Evolutionary conservation across 257 asterid species (phyloP).

Genomic region (Knoxia roxburghii): DNA sequence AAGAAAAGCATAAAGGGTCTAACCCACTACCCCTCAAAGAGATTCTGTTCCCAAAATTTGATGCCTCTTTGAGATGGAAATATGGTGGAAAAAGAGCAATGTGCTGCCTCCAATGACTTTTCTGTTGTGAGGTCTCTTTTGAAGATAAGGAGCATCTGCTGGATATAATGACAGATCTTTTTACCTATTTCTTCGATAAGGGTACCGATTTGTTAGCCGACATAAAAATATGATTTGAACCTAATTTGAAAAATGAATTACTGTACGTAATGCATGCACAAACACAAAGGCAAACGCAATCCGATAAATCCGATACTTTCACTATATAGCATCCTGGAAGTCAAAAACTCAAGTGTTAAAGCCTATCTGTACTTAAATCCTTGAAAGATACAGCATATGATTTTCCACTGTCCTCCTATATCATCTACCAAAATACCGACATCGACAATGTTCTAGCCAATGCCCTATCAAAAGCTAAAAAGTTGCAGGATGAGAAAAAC

Average conservation of each 20-base stretch:
- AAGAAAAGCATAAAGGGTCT: slow-evolving; percentile 34
- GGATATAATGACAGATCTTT: neutral
- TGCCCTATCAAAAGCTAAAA: neutral
- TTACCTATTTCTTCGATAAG: no score
- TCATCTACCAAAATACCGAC: neutral
- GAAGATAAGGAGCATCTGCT: slow-evolving; percentile 25
- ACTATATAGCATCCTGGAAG: neutral
- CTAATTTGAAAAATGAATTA: no score
- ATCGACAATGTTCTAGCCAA: neutral
- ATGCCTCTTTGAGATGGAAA: slow-evolving; percentile 15
- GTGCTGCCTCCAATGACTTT: neutral
- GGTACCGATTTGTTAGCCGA: no score
- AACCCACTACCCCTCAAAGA: slow-evolving; percentile 26
- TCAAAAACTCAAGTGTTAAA: neutral
- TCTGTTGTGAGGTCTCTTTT: slow-evolving; percentile 3
- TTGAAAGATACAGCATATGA: neutral
- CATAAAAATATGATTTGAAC: no score
- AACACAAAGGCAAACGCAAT: no score
- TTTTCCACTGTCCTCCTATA: neutral
- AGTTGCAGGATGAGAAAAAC: neutral
- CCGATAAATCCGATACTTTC: no score
- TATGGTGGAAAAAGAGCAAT: slow-evolving; percentile 2
- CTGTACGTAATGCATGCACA: no score
- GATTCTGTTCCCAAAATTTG: slow-evolving; percentile 20
- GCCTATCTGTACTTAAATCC: no score